phyloP scores from a whole-genome alignment of 352 stramenopile genomes.

The Globisporangium megalacanthum region DNA sequence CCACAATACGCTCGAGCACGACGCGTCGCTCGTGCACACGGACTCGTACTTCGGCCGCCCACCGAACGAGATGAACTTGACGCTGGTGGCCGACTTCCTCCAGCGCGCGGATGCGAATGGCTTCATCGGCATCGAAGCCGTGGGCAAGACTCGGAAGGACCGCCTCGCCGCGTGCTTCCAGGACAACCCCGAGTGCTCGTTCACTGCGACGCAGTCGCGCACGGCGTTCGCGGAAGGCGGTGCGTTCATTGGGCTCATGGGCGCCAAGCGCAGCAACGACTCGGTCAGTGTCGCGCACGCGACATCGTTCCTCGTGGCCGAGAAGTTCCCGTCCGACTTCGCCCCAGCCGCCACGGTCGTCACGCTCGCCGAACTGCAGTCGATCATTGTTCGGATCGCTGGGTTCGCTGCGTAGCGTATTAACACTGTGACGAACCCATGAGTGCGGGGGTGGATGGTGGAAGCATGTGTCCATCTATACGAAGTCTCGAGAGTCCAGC shows the following conservation, averaged over 20 bases:
- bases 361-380: too few relatives aligned
- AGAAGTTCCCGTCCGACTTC: slow-evolving; percentile 25
- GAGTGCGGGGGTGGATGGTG: too few relatives aligned
- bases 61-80: slow-evolving; percentile 21
- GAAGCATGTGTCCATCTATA: too few relatives aligned
- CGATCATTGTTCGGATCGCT: too few relatives aligned
- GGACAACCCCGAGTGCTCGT: slow-evolving; percentile 31
- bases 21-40: slow-evolving; percentile 42
- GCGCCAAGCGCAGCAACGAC: slow-evolving; percentile 14
- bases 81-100: slow-evolving; percentile 18
- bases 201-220: slow-evolving; percentile 26
- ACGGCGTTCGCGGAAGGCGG: too few relatives aligned
- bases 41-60: slow-evolving; percentile 41
- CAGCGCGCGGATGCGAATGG: slow-evolving; percentile 14
- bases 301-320: slow-evolving; percentile 22
- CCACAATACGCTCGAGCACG: slow-evolving; percentile 40
- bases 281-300: slow-evolving; percentile 10
- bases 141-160: slow-evolving; percentile 26
- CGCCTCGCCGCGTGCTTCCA: slow-evolving; percentile 21
- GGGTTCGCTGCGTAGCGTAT: too few relatives aligned
- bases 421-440: too few relatives aligned
- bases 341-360: too few relatives aligned
- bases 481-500: too few relatives aligned
- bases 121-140: slow-evolving; percentile 23
- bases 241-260: too few relatives aligned